Percentiles rank a stretch among this genome's conserved stretches.
Evolutionary conservation across 805 yeast genomes (phyloP).

Genomic region (Candida chilensis): DNA sequence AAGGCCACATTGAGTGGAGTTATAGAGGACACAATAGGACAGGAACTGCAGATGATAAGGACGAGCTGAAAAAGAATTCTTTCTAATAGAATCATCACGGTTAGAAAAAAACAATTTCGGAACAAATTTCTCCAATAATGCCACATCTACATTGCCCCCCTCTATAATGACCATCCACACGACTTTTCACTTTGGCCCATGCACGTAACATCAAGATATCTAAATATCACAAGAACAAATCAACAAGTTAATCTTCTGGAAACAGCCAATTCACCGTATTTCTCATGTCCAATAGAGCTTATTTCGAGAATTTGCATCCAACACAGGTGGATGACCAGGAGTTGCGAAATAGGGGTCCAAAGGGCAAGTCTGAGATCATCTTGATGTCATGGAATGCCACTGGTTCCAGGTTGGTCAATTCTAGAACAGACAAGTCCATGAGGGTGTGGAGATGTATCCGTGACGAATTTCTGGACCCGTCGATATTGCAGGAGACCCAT

Average conservation of each 20-base stretch:
- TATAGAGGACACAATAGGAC: not conserved
- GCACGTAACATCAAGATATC: not conserved
- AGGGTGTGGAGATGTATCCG: slow-evolving; percentile 25
- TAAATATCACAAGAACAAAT: not conserved
- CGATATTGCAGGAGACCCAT: slow-evolving; percentile 28
- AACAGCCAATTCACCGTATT: not conserved
- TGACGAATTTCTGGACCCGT: slow-evolving; percentile 20
- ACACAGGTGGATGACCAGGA: not conserved
- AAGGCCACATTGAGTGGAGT: not conserved
- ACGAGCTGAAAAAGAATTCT: not conserved
- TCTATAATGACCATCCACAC: too few relatives aligned
- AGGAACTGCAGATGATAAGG: not conserved
- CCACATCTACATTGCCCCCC: too few relatives aligned
- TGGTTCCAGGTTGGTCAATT: slow-evolving; percentile 30
- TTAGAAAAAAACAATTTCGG: too few relatives aligned
- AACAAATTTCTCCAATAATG: too few relatives aligned
- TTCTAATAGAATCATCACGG: too few relatives aligned
- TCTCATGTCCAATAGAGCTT: slow-evolving; percentile 1
- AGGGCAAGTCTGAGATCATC: slow-evolving; percentile 29
- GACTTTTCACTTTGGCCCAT: too few relatives aligned
- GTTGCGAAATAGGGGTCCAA: too few relatives aligned
- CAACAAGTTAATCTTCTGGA: not conserved
- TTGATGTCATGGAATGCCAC: slow-evolving; percentile 26
- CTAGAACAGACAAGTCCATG: slow-evolving; percentile 32
- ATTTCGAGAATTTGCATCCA: slow-evolving; percentile 1